Percentiles rank a stretch among this genome's conserved stretches.
Evolutionary conservation across 2,329 filamentous ascomycete species (phyloP).

Genomic region (Neospermospora avenae): DNA sequence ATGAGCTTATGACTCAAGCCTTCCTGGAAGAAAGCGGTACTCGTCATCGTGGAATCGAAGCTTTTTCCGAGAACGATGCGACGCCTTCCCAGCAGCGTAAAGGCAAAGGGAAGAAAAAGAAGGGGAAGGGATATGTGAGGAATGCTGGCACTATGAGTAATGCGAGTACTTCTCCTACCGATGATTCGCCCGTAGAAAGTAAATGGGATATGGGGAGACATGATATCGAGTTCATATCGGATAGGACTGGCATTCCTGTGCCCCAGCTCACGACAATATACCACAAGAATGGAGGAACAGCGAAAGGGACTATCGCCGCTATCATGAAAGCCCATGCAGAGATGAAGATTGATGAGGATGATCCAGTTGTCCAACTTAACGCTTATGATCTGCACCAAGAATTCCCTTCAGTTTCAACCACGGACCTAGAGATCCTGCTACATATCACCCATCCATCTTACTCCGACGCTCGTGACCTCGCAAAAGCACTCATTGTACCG

Average conservation of each 20-base stretch:
- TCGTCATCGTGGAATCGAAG: slow-evolving; percentile 74
- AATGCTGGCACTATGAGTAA: slow-evolving; percentile 30
- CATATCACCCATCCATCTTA: slow-evolving; percentile 55
- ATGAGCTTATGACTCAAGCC: slow-evolving; percentile 75
- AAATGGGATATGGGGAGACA: slow-evolving; percentile 55
- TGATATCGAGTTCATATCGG: slow-evolving; percentile 59
- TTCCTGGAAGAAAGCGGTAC: slow-evolving; percentile 68
- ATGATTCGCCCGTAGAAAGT: slow-evolving; percentile 37
- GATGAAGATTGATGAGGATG: slow-evolving; percentile 40
- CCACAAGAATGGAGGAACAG: slow-evolving; percentile 55
- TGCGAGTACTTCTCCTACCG: neutral
- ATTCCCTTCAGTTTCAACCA: slow-evolving; percentile 49
- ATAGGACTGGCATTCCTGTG: slow-evolving; percentile 45
- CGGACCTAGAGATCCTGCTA: slow-evolving; percentile 51
- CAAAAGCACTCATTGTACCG: slow-evolving; percentile 46
- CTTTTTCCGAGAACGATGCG: slow-evolving; percentile 61
- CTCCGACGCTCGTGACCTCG: slow-evolving; percentile 56
- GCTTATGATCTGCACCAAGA: slow-evolving; percentile 51
- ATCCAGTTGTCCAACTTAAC: slow-evolving; percentile 44
- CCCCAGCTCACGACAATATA: slow-evolving; percentile 54
- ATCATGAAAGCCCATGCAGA: slow-evolving; percentile 38
- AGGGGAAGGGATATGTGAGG: too few relatives aligned
- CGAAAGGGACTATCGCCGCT: slow-evolving; percentile 51
- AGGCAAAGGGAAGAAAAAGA: slow-evolving; percentile 40
- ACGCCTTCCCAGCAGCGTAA: slow-evolving; percentile 29